Base-by-base conservation (phyloP, 306 rosid genomes). In the Nissolia schottii region DNA sequence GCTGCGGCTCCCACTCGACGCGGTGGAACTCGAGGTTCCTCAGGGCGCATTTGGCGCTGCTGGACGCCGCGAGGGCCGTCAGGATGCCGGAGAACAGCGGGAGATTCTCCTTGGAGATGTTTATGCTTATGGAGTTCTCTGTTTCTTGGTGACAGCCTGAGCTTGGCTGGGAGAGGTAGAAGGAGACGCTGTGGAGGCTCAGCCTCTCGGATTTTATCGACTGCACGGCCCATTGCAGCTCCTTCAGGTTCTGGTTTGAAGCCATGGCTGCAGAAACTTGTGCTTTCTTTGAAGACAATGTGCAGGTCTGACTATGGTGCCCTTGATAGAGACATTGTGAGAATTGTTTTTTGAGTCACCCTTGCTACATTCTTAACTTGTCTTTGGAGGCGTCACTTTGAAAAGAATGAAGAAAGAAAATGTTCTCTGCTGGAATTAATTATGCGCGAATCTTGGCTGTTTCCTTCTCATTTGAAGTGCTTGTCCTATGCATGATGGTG, bases 21-120 rank as follows among this genome's bases (percentile, higher is more conserved):
- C 40, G 71, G 74, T 91, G 89, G 65, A 95, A 95, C 90, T 95
- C 99, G 70, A 91, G 68, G 90, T 82, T 89, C 70, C 84, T 81
- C 46, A 95, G 79, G 65, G 89, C 70, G 64, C 77, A 56, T 31
- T 77, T 80, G 64, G 53, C 72, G 67, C 34, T 49, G 29, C 65
- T 74, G 37, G 75, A 25, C 60, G 84, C 53, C 48, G 84, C 85
- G 13, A 94, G 78, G 53, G 71, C 74, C 29, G 83, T 62, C 62
- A 94, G 84, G 70, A 89, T 15, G 76, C 77, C 54, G 34, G 89
- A 70, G 71, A 94, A 89, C 69, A 35, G 76, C 58, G 84, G 63
- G 14, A 83, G 72, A 60, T 76, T 71, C 12, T 89, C 87, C 31
- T 79, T 79, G 56, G 96, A 85, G 50, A 91, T 73, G 79, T 89